These are phyloP conservation scores for Saccharum spontaneum DNA, from an alignment of 176 grass and related monocot genomes.

Conservation along the genomic window DNA sequence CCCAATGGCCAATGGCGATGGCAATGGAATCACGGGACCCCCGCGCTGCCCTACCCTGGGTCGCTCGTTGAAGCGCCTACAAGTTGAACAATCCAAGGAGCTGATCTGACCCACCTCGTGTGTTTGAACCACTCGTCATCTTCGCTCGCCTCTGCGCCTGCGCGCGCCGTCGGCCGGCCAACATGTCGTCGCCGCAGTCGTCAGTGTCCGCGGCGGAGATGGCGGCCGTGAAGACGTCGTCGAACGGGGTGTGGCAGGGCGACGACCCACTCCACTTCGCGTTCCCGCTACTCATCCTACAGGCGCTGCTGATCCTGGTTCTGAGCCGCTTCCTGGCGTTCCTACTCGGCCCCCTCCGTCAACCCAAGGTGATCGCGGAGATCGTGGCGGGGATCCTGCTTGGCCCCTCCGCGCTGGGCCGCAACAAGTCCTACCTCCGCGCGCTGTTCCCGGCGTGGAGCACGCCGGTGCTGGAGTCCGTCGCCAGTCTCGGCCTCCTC, in stretches of 20 bases:
- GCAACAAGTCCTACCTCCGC: conserved; percentile 63
- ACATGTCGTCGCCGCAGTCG: background rate
- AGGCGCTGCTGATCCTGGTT: conserved; percentile 57
- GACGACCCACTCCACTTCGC: conserved; percentile 91
- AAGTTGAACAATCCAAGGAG: background rate
- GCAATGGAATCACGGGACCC: background rate
- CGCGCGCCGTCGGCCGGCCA: background rate
- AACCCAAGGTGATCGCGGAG: conserved; percentile 95
- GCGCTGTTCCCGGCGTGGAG: conserved; percentile 78
- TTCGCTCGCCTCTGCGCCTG: too few relatives aligned
- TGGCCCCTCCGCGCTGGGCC: conserved; percentile 75
- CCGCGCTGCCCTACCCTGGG: background rate
- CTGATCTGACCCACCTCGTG: too few relatives aligned
- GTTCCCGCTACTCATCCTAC: conserved; percentile 70
- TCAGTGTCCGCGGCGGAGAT: conserved; percentile 42
- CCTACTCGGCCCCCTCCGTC: conserved; percentile 71
- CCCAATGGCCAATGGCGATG: background rate
- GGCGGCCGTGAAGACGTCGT: conserved; percentile 67
- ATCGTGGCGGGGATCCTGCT: conserved; percentile 76
- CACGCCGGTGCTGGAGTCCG: conserved; percentile 74
- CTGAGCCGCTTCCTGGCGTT: conserved; percentile 74
- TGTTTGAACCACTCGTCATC: too few relatives aligned
- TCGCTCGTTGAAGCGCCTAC: background rate
- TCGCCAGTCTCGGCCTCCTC: conserved; percentile 81
- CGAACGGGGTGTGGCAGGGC: conserved; percentile 86